phyloP scores from a whole-genome alignment of 2,329 filamentous ascomycete species.

The Scytalidium sp. region DNA sequence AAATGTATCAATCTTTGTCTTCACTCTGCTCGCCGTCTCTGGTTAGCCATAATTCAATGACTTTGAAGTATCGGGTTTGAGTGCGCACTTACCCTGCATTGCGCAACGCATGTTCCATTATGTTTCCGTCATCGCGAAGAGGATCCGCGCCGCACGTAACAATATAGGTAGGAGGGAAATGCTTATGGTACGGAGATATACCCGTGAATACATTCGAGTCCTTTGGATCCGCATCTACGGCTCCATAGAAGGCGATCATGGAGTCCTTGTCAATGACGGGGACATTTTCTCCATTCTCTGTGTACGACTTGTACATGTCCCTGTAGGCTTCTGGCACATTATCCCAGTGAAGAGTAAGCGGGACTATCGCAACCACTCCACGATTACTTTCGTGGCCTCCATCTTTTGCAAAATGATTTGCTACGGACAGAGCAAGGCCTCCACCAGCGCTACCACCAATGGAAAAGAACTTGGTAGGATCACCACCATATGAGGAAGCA shows the following conservation, averaged over 20 bases:
- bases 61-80: too few species aligned
- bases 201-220: conserved; percentile 14
- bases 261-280: conserved; percentile 15
- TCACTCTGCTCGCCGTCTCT: too few species aligned
- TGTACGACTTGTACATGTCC: conserved; percentile 14
- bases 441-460: conserved; percentile 22
- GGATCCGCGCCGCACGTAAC: conserved; percentile 24
- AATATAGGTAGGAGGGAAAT: conserved; percentile 20
- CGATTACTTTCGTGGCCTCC: conserved; percentile 8
- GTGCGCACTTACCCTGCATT: conserved; percentile 18
- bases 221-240: conserved; percentile 6
- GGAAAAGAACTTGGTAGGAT: conserved; percentile 13
- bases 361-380: conserved; percentile 21
- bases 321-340: conserved; percentile 15
- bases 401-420: conserved; percentile 16
- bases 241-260: conserved; percentile 18
- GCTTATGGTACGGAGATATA: conserved; percentile 9
- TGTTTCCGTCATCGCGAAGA: conserved; percentile 26
- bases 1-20: too few species aligned
- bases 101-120: conserved; percentile 24
- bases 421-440: conserved; percentile 16
- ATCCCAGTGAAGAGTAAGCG: conserved; percentile 17
- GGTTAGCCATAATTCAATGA: too few species aligned
- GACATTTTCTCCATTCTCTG: conserved; percentile 13
- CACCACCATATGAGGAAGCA: conserved; percentile 8